Evolutionary conservation across 495 filamentous ascomycete species (phyloP).

Genomic region (Tuber microsphaerosporum): DNA sequence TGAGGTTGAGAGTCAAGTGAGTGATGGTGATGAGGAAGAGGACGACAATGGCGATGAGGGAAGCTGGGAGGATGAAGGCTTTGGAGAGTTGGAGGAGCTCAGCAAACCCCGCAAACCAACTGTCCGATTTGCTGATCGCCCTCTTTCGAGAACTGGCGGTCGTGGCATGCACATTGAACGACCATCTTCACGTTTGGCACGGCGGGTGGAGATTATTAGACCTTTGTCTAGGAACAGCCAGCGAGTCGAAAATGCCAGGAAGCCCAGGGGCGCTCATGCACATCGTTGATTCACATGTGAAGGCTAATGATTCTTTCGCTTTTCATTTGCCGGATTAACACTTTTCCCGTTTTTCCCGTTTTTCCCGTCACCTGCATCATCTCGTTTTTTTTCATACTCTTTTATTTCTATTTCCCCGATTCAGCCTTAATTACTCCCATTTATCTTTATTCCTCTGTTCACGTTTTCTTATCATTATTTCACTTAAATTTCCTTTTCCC

Average conservation of each 20-base stretch:
- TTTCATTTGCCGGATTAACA: background rate
- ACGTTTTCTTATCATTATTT: slow-evolving; percentile 15
- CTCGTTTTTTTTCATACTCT: slow-evolving; percentile 11
- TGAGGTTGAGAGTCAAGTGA: slow-evolving; percentile 21
- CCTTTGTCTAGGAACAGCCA: slow-evolving; percentile 38
- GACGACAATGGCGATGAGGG: slow-evolving; percentile 28
- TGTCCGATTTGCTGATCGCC: slow-evolving; percentile 38
- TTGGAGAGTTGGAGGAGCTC: slow-evolving; percentile 35
- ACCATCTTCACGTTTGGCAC: slow-evolving; percentile 34
- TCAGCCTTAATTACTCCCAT: slow-evolving; percentile 13
- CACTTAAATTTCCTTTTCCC: background rate
- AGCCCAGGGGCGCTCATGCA: slow-evolving; percentile 19
- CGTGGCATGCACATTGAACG: slow-evolving; percentile 33
- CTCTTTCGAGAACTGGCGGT: slow-evolving; percentile 29
- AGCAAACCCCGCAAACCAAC: slow-evolving; percentile 35
- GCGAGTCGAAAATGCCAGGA: slow-evolving; percentile 23
- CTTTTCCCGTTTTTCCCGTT: slow-evolving; percentile 19
- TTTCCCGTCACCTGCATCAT: slow-evolving; percentile 10
- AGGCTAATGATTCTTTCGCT: background rate
- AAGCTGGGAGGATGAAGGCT: slow-evolving; percentile 39
- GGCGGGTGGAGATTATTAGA: slow-evolving; percentile 31
- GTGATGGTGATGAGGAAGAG: slow-evolving; percentile 16
- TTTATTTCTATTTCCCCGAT: slow-evolving; percentile 19
- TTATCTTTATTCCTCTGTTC: slow-evolving; percentile 24
- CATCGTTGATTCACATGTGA: slow-evolving; percentile 23